A percentile compares a stretch with the other conserved stretches of the same genome.
Conservation (phyloP, 306 rosid genomes). For the Inga oerstediana region DNA sequence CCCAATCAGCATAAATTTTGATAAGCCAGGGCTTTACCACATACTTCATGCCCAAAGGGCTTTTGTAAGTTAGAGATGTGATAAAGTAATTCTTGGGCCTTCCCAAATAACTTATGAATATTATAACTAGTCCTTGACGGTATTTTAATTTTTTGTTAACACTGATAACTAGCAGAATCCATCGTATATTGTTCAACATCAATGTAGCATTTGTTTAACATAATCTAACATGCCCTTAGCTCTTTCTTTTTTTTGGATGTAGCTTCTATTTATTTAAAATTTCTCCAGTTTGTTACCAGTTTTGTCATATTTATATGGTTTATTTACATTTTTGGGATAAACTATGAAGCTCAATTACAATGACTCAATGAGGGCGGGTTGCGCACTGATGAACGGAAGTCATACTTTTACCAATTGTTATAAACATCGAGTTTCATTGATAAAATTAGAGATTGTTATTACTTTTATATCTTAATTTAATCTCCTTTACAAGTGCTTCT, state of each 20-base stretch:
- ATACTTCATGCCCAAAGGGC: background rate
- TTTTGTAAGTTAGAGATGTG: background rate
- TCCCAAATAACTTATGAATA: background rate
- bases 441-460: too few species aligned
- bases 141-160: background rate
- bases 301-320: background rate
- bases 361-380: background rate
- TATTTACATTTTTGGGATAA: background rate
- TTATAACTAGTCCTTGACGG: background rate
- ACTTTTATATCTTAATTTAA: too few species aligned
- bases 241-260: background rate
- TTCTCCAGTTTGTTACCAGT: background rate
- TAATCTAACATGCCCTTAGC: background rate
- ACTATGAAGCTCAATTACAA: background rate
- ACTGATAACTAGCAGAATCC: background rate
- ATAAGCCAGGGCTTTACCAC: background rate
- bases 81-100: background rate
- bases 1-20: background rate
- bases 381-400: background rate
- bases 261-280: background rate
- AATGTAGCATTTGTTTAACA: background rate
- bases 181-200: conserved; percentile 9
- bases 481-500: too few species aligned
- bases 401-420: too few species aligned
- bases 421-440: too few species aligned